Evolutionary conservation across 163 green algal genomes (phyloP).

Genomic region (Coccomyxa subellipsoidea): DNA sequence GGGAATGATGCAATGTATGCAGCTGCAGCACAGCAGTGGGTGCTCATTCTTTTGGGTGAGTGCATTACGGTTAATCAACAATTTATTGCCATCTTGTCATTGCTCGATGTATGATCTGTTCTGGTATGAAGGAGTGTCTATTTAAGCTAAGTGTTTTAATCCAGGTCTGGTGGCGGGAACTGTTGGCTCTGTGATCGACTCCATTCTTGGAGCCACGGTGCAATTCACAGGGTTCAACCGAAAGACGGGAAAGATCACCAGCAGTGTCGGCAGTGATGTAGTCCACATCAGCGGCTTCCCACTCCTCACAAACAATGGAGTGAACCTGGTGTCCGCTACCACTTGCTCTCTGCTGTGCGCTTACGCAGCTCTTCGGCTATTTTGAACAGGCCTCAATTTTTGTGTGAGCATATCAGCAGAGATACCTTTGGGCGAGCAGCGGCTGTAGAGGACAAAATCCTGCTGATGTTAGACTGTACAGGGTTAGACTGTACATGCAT

Average conservation of each 20-base stretch:
- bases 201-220: constrained; percentile 86
- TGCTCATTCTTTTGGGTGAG: constrained; percentile 21
- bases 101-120: background rate
- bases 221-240: constrained; percentile 84
- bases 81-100: background rate
- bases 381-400: background rate
- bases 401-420: background rate
- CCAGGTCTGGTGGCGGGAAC: constrained; percentile 69
- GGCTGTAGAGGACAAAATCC: no score
- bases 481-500: no score
- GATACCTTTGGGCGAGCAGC: no score
- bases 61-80: background rate
- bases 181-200: constrained; percentile 85
- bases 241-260: constrained; percentile 58
- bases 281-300: constrained; percentile 67
- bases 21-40: constrained; percentile 60
- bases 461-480: no score
- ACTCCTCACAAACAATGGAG: constrained; percentile 85
- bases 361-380: background rate
- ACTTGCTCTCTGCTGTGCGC: constrained; percentile 42
- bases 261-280: constrained; percentile 64
- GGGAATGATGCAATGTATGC: background rate
- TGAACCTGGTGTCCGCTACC: constrained; percentile 71
- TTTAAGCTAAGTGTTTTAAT: background rate
- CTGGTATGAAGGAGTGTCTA: background rate